Evolutionary conservation across 257 asterid genomes (phyloP).

Genomic region (Nicotiana attenuata): DNA sequence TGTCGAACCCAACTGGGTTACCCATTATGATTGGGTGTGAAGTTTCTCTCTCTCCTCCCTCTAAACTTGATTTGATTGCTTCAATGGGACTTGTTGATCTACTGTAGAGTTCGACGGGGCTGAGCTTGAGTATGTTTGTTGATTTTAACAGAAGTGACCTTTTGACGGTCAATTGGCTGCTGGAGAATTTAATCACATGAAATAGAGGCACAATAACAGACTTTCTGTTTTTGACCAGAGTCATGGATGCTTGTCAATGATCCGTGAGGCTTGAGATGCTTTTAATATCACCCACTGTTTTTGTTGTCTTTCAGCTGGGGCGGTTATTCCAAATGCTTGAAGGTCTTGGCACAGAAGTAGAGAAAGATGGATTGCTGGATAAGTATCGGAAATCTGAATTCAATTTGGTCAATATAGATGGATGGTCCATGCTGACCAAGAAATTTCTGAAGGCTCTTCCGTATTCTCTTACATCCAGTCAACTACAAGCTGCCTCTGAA

Average conservation of each 20-base stretch:
- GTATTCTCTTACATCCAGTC: constrained; percentile 78
- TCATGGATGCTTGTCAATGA: neutral
- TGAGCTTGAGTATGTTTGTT: neutral
- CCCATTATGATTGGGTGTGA: neutral
- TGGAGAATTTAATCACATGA: neutral
- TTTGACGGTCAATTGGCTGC: neutral
- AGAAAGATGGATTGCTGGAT: constrained; percentile 69
- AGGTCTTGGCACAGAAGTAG: constrained; percentile 70
- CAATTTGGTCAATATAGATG: constrained; percentile 43
- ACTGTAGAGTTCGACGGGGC: neutral
- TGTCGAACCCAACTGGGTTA: neutral
- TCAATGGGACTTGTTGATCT: too few species aligned
- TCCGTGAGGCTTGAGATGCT: neutral
- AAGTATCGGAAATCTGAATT: constrained; percentile 61
- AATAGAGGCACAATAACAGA: neutral
- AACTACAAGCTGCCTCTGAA: constrained; percentile 75
- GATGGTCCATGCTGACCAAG: constrained; percentile 70
- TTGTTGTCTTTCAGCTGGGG: constrained; percentile 47
- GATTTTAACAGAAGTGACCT: neutral
- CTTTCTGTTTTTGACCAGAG: neutral
- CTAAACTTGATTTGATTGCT: neutral
- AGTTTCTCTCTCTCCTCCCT: neutral
- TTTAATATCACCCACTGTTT: neutral
- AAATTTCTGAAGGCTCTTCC: constrained; percentile 71
- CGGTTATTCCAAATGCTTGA: constrained; percentile 90